Base-by-base conservation (phyloP, 2,329 filamentous ascomycete genomes). In the Fusarium duplospermum region DNA sequence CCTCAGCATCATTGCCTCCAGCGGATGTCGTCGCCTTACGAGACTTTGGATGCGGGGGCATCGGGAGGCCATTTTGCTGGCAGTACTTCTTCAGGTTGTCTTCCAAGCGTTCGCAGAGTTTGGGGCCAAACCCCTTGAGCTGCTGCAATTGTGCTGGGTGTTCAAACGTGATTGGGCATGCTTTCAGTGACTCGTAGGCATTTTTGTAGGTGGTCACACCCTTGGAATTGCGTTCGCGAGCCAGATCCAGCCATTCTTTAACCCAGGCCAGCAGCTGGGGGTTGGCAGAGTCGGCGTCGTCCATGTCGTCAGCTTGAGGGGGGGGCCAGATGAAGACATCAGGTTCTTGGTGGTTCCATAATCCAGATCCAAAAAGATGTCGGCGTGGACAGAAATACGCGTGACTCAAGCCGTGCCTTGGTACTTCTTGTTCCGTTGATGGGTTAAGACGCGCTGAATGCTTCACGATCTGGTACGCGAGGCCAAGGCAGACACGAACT, bases 111-210 rank as follows among this genome's bases (percentile, higher is more conserved):
- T 91, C 87, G 77, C 91, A 94, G 18, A 95, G 84, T 75, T 92
- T 94, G 0, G 90, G 89, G 0, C 94, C 94, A 67, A 95, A 91
- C 1, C 93, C 93, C 69, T 90, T 91, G n/a, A 96, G 87, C 75
- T 92, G 89, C 76, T 91, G 88, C 2, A 93, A 89, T 83, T 95
- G 89, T 7, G 91, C 90, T 3, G 94, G 93, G 80, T 96, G 94
- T 20, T 88, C 84, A 74, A 94, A 93, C 2, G 84, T 83, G 42
- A 94, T 84, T 0, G 94, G 93, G 72, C 93, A 95, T 14, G 89
- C 89, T 82, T 92, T 93, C 81, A 96, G 89, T 3, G 93, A 93
- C 67, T 94, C 88, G 78, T 94, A 94, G 1, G 94, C 94, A 76
- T 92, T 90, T 73, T 90, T 93, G 81, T 95, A 96, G 0, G 89